These are phyloP conservation scores for Cercospora beticola DNA, from an alignment of 2,329 filamentous ascomycete genomes.

Conservation along the genomic window DNA sequence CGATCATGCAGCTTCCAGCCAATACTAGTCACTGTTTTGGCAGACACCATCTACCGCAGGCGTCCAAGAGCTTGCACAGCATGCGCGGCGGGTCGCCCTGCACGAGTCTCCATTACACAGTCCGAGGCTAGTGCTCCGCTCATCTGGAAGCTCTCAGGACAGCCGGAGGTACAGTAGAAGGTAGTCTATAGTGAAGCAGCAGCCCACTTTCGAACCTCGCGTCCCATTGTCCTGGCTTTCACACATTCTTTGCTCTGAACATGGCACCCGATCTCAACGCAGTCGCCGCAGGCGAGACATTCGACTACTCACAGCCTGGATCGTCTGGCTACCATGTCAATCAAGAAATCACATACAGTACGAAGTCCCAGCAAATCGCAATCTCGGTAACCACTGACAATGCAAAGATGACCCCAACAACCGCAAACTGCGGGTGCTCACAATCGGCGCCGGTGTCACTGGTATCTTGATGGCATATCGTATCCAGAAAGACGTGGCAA, in stretches of 20 bases:
- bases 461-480: slow-evolving; percentile 51
- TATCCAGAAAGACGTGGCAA: slow-evolving; percentile 47
- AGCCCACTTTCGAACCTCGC: not conserved
- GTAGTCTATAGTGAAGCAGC: not conserved
- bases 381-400: not conserved
- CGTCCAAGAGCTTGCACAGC: not conserved
- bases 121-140: slow-evolving; percentile 14
- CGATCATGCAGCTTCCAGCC: not conserved
- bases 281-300: slow-evolving; percentile 37
- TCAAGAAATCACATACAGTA: slow-evolving; percentile 36
- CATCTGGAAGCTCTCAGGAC: not conserved
- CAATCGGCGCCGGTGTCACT: slow-evolving; percentile 50
- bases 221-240: not conserved
- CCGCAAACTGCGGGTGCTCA: slow-evolving; percentile 49
- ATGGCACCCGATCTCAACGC: slow-evolving; percentile 49
- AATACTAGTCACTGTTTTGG: not conserved
- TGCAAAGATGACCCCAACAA: slow-evolving; percentile 40
- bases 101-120: not conserved
- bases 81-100: not conserved
- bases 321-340: slow-evolving; percentile 45
- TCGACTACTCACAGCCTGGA: slow-evolving; percentile 47
- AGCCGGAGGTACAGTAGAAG: not conserved
- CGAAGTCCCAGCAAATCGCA: not conserved
- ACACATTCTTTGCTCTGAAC: not conserved
- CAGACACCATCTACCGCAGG: not conserved